Base-by-base conservation (phyloP, 495 filamentous ascomycete species). In the Tuber umbilicatum region DNA sequence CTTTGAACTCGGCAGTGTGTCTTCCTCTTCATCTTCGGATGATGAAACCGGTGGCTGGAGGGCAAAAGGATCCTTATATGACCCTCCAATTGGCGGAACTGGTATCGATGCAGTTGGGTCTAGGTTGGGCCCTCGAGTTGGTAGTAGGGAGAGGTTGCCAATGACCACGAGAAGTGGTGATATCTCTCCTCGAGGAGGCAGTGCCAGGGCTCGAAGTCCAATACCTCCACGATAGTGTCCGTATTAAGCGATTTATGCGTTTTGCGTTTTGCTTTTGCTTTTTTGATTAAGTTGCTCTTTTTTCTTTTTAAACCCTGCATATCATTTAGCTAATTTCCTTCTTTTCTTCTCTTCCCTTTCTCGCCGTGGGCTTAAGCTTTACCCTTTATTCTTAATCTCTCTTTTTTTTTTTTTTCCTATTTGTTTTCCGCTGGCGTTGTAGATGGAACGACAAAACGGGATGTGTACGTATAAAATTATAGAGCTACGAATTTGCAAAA, bases 61-160 rank as follows among this genome's bases (percentile, higher is more conserved):
- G 17, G 84, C 85, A 16, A 92, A 91, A 73, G 87, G 89, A 16
- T 86, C 85, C 0, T 77, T 87, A 39, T 90, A 90, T 74, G 89
- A 90, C 45, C 86, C 87, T 0, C 86, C 85, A 12, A 86, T 71
- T 64, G 73, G 70, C 41, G 68, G 83, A 42, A 69, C 74, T 40
- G 76, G 84, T 81, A 78, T 79, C 78, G 71, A 81, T 42, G 75
- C 83, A 17, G 85, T 86, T 12, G 84, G 85, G 21, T 89, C 86
- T 67, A 93, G 93, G 43, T 82, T 96, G 75, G 91, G 91, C 43
- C 88, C 91, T 4, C 85, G 93, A 77, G 92, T 91, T 1, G 94
- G 95, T 81, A 95, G 92, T 81, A 86, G 92, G 71, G 94, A 97
- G 81, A 87, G 92, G 75, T 82, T 91, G 71, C 79, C 83, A 31